Conservation (phyloP, 257 asterid species). For the Solanum peruvianum region DNA sequence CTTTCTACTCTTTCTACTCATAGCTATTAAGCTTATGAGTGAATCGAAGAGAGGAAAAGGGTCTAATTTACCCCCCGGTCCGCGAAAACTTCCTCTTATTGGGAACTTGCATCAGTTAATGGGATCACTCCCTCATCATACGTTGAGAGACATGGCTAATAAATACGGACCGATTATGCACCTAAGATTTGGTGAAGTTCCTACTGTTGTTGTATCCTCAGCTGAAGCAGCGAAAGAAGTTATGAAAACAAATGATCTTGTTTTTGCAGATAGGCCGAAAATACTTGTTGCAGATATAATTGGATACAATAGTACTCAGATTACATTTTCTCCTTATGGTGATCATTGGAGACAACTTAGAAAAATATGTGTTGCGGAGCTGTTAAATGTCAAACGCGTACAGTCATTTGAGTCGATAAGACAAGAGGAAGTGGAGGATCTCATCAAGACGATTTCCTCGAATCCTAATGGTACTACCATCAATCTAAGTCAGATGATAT, state of each 20-base stretch:
- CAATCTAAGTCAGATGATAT: background rate
- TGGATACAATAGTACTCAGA: background rate
- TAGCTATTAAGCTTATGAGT: background rate
- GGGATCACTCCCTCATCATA: background rate
- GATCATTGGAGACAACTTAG: background rate
- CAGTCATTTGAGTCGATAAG: conserved; percentile 7
- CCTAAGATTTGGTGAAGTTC: background rate
- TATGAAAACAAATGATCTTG: background rate
- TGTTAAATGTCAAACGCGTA: conserved; percentile 1
- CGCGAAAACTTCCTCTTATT: background rate
- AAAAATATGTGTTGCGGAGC: background rate
- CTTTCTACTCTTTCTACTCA: background rate
- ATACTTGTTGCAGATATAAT: background rate
- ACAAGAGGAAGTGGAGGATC: background rate
- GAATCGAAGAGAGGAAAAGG: background rate
- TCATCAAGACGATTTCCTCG: background rate
- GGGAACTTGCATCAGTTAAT: background rate
- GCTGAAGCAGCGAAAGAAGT: conserved; percentile 1
- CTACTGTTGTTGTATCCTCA: background rate
- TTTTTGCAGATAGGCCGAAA: background rate
- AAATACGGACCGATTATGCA: background rate
- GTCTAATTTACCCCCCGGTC: background rate
- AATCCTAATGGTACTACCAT: background rate
- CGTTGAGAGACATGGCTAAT: background rate
- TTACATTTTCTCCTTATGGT: background rate